Conservation (phyloP, 163 green algal species). For the Scenedesmus sp. region DNA sequence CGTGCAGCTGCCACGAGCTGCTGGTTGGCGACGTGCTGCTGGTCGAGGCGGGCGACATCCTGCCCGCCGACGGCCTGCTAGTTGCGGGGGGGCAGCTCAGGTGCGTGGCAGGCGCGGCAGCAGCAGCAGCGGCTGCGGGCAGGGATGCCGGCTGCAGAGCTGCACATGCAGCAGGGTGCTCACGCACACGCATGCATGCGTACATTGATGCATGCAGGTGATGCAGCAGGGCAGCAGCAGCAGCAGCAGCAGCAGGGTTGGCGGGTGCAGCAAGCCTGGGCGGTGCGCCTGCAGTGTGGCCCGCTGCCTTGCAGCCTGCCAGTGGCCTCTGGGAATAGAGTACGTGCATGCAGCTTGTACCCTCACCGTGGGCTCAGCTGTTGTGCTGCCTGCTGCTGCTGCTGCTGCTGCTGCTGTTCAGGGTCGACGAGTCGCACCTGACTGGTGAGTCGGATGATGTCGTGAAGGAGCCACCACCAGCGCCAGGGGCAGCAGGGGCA, state of each 20-base stretch:
- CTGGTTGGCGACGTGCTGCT: conserved; percentile 89
- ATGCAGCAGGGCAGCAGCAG: background rate
- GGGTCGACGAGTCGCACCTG: conserved; percentile 90
- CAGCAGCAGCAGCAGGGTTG: background rate
- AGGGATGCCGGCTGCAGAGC: background rate
- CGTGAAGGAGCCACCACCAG: conserved; percentile 60
- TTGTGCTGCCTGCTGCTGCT: conserved; percentile 3
- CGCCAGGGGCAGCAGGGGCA: background rate
- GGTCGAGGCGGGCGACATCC: conserved; percentile 88
- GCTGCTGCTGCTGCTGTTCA: conserved; percentile 56
- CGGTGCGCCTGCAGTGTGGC: no score
- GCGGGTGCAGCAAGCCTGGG: no score
- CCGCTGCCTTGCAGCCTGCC: no score
- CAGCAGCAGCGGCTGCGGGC: background rate
- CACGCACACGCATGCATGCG: background rate
- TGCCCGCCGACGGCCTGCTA: conserved; percentile 84
- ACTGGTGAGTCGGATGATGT: conserved; percentile 91
- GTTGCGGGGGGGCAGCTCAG: conserved; percentile 78
- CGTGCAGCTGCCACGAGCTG: conserved; percentile 72
- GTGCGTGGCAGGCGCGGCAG: conserved; percentile 56
- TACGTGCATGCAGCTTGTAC: background rate
- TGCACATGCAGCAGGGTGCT: no score
- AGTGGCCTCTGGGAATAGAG: no score
- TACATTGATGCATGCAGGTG: background rate
- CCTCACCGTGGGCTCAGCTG: background rate